These are phyloP conservation scores for Neonectria neomacrospora DNA, from an alignment of 2,329 filamentous ascomycete species.

Conservation along the genomic window DNA sequence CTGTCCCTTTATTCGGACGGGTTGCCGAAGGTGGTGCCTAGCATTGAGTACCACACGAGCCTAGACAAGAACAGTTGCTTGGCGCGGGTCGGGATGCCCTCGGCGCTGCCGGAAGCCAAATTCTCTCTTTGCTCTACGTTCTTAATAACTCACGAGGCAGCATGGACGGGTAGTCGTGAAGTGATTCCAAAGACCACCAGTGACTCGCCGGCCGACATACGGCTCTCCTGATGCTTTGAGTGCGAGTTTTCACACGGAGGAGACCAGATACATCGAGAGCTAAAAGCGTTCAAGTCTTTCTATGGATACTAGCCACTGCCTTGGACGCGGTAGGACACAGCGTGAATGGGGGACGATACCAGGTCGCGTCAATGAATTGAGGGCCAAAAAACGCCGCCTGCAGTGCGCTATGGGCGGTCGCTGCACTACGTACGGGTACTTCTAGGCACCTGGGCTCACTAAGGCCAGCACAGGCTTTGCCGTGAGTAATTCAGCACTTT, in stretches of 20 bases:
- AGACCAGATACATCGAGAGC: neutral
- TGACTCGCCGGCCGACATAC: neutral
- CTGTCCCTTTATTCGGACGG: too few relatives aligned
- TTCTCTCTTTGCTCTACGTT: neutral
- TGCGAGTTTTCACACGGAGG: neutral
- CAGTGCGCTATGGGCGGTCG: neutral
- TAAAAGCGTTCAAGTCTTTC: neutral
- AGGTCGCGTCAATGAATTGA: too few relatives aligned
- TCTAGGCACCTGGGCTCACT: neutral
- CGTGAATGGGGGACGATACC: too few relatives aligned
- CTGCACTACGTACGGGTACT: neutral
- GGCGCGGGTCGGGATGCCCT: neutral
- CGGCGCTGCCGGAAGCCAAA: slow-evolving; percentile 18
- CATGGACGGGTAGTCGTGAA: neutral
- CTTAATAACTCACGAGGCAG: neutral
- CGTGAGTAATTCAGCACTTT: neutral
- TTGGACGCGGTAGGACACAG: neutral
- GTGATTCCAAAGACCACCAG: neutral
- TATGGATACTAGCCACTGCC: too few relatives aligned
- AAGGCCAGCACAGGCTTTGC: neutral
- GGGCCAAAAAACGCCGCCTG: neutral
- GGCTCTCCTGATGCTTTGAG: neutral
- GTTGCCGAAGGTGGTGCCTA: neutral
- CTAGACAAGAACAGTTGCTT: neutral
- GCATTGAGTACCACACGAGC: neutral